A percentile compares a stretch with the other conserved stretches of the same genome.
phyloP scores from a whole-genome alignment of 169 alveolate genomes.

The Neospora caninum region DNA sequence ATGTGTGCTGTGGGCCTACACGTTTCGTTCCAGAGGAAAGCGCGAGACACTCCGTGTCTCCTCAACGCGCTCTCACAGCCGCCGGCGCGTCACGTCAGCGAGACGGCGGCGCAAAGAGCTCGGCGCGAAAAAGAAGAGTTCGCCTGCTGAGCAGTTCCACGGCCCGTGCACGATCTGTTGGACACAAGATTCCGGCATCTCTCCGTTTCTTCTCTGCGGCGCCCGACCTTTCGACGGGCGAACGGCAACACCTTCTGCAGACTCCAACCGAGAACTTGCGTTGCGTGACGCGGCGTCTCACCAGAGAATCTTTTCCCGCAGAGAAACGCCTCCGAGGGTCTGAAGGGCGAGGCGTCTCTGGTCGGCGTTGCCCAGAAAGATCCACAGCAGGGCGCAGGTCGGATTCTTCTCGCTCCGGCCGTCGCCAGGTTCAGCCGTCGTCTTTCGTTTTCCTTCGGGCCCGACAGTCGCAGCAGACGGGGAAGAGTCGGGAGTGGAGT shows the following conservation, averaged over 20 bases:
- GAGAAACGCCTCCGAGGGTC: not conserved
- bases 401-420: not conserved
- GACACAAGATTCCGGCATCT: not conserved
- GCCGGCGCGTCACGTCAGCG: too few relatives aligned
- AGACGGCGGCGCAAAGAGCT: too few relatives aligned
- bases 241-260: not conserved
- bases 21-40: too few relatives aligned
- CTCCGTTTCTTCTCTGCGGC: not conserved
- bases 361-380: not conserved
- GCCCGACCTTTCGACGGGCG: not conserved
- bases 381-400: not conserved
- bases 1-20: too few relatives aligned
- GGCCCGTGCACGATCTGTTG: too few relatives aligned
- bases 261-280: not conserved
- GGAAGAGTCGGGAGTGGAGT: not conserved
- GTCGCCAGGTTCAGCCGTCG: not conserved
- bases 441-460: not conserved
- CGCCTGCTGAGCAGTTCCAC: too few relatives aligned
- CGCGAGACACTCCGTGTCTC: too few relatives aligned
- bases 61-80: too few relatives aligned
- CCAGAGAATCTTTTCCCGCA: conserved; percentile 5
- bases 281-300: not conserved
- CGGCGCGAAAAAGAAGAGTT: too few relatives aligned
- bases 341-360: not conserved
- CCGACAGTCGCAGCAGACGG: not conserved